Evolutionary conservation across 331 rosid species (phyloP), one percentile per base, ranked within the genome.

Genomic region (Phaseolus coccineus): DNA sequence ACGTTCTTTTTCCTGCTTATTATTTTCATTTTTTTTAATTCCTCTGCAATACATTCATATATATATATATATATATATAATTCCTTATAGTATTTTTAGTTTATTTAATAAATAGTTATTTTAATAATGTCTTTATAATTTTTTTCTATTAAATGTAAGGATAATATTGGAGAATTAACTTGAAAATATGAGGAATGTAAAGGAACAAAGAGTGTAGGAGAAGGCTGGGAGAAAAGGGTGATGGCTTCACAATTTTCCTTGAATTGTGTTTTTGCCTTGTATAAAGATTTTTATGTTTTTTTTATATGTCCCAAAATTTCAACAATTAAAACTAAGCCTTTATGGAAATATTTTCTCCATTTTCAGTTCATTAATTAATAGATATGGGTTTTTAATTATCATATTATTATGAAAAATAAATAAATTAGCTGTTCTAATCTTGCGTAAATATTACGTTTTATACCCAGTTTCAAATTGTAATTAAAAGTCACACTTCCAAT

Each of bases 1-100:
- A 87, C 90, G 59, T 89, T 86, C 67, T 53, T 84, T 87, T 78
- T 89, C 82, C 59, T 83, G 77, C 66, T 87, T 78, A 11, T 77
- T 70, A 79, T 77, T 77, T 80, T 76, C 81, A 10, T 10, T 44
- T 46, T 46, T 46, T 46, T 44, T 44, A 10, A 42, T 3, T 42
- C 13, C 13, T 1, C 47, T 8, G 9, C 13, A 2, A 42, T 40
- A 40, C 1, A 39, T 37, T 37, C 1, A 28, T 28, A 1, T 28
- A 28, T 28, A 1, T 28, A 28, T 28, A 28, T 28, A 28, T 2
- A 28, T 19, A 19, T 19, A 19, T 19, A 19, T 19, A 19, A 19
- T 19, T 19, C 22, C 22, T 19, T 35, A 35, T 35, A 4, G 39
- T 35, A 35, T 1, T 35, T 35, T 35, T 35, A 4, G 5, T 35